Base-by-base conservation (phyloP, 257 asterid species). In the Jacaranda mimosifolia region DNA sequence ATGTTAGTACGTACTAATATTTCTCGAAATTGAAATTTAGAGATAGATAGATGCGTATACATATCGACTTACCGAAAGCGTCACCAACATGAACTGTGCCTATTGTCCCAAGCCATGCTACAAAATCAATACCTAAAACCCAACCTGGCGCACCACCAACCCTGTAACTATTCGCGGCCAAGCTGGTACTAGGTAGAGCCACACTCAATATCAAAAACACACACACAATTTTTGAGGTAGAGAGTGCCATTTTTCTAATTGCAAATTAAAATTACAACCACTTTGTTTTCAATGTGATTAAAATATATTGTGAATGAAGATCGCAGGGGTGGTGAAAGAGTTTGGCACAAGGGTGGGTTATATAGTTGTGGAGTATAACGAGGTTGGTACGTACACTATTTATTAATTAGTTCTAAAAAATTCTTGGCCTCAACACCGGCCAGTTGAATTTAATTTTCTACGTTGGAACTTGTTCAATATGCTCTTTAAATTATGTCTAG, bases 271-370 rank as follows among this genome's bases (percentile, higher is more conserved):
- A 3, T 3, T 26, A 26, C 32, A 26, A 17, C 9, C n/a, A 39
- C 5, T 65, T 45, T 17, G 38, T 43, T 55, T 43, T 26, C 43
- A 38, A 38, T 62, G 68, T 62, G 68, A 42, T 42, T 42, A 21
- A 48, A 0, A 48, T 26, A 48, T 48, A 48, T 10, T 58, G 39
- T 59, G 42, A 3, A 4, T 1, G 12, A 40, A 10, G n/a, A 63
- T 26, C 32, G 63, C 11, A 7, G 15, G 36, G 70, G n/a, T 42
- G 70, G 7, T 14, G 72, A 66, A 40, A 9, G 9, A 4, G 38
- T 8, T 66, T 18, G 72, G 72, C 40, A 43, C 57, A 19, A 67
- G 72, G 57, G 72, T 2, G n/a, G 45, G 40, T 67, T 67, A 45
- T 67, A 67, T 67, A 67, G 58, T 42, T 1, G 49, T 65, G 46